phyloP scores from a whole-genome alignment of 371 early-diverging fungal species.

The Circinella umbellata region DNA sequence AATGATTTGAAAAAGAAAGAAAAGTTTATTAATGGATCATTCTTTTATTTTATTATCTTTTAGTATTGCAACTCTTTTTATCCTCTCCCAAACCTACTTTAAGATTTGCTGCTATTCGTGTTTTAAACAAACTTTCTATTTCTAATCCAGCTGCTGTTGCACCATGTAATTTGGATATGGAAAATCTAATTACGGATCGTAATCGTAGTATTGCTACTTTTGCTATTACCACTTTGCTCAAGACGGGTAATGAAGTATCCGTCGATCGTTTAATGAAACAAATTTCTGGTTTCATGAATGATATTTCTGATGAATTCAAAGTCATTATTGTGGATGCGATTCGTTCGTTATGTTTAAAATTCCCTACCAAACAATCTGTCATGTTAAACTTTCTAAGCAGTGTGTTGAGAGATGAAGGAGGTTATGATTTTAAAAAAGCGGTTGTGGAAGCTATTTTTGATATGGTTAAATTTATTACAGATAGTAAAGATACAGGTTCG shows the following conservation, averaged over 20 bases:
- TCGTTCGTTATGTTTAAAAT: conserved; percentile 93
- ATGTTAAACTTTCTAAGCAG: conserved; percentile 93
- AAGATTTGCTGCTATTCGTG: conserved; percentile 96
- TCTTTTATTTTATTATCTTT: neutral
- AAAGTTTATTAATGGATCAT: neutral
- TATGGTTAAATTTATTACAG: conserved; percentile 90
- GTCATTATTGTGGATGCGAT: conserved; percentile 98
- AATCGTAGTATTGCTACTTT: conserved; percentile 98
- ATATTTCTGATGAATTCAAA: conserved; percentile 98
- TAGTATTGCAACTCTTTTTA: conserved; percentile 90
- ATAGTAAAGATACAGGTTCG: conserved; percentile 86
- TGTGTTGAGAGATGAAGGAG: conserved; percentile 96
- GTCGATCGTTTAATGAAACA: conserved; percentile 99
- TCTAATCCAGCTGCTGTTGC: conserved; percentile 88
- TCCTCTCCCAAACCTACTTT: conserved; percentile 91
- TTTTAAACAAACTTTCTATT: conserved; percentile 90
- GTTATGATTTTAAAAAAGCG: conserved; percentile 94
- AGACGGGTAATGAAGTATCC: conserved; percentile 97
- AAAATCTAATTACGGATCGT: conserved; percentile 92
- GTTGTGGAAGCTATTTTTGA: conserved; percentile 98
- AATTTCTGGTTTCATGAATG: conserved; percentile 94
- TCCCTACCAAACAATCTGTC: conserved; percentile 92
- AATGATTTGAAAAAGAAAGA: neutral
- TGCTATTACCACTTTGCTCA: conserved; percentile 97
- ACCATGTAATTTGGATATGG: conserved; percentile 97